These are phyloP conservation scores for Guillardia theta DNA, from an alignment of 78 protist genomes.

Conservation along the genomic window DNA sequence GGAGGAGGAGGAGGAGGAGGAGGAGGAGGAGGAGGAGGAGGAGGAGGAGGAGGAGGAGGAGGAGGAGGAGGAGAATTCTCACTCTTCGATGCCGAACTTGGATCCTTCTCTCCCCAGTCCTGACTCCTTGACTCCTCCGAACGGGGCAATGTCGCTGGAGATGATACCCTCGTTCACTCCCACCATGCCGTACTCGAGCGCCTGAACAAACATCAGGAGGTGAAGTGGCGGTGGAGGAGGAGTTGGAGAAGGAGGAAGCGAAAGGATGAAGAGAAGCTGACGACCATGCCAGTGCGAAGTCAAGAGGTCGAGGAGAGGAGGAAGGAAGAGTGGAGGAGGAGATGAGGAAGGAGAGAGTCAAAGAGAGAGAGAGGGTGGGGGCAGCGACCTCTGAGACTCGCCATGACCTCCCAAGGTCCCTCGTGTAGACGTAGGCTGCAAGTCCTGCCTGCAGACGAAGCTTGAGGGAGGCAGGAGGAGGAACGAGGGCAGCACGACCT, in stretches of 20 bases:
- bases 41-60: no score
- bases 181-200: constrained; percentile 4
- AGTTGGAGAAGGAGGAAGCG: no score
- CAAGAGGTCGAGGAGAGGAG: no score
- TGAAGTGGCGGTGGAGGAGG: no score
- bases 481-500: neutral
- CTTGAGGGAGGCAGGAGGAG: neutral
- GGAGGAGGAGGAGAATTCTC: no score
- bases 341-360: neutral
- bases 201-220: neutral
- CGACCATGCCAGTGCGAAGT: no score
- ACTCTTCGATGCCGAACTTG: neutral
- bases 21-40: no score
- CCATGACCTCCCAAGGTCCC: neutral
- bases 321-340: no score
- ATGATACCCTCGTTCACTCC: constrained; percentile 65
- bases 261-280: no score
- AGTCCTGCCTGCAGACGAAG: constrained; percentile 38
- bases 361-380: neutral
- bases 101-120: neutral
- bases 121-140: neutral
- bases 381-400: neutral
- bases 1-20: no score
- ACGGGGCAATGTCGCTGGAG: neutral
- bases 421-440: constrained; percentile 52